A percentile compares a stretch with the other conserved stretches of the same genome.
These are phyloP conservation scores for Lathyrus aphaca DNA, from an alignment of 306 rosid species.

Conservation along the genomic window DNA sequence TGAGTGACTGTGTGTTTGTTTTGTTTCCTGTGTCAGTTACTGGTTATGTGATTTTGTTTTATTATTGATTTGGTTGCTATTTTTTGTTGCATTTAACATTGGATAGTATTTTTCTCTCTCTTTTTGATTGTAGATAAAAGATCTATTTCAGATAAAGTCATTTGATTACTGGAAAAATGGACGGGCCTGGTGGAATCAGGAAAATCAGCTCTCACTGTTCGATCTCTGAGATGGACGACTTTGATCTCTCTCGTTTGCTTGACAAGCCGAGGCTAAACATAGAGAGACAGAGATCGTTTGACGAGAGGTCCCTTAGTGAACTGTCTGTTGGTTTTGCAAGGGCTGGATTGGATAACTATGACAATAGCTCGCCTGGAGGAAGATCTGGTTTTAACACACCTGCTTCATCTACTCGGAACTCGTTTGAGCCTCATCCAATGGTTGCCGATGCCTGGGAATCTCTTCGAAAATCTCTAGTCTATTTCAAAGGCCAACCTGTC, in stretches of 20 bases:
- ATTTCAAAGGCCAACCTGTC: conserved; percentile 73
- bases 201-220: conserved; percentile 76
- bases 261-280: conserved; percentile 76
- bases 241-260: conserved; percentile 68
- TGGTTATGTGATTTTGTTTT: conserved; percentile 17
- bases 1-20: conserved; percentile 30
- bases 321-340: conserved; percentile 63
- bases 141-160: conserved; percentile 22
- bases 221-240: conserved; percentile 81
- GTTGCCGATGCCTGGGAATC: conserved; percentile 96
- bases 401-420: conserved; percentile 74
- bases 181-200: conserved; percentile 60
- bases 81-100: conserved; percentile 20
- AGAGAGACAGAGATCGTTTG: conserved; percentile 86
- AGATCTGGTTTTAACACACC: conserved; percentile 86
- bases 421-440: conserved; percentile 96
- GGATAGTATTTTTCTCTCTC: not conserved
- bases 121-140: conserved; percentile 35
- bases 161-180: conserved; percentile 55
- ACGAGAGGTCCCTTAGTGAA: conserved; percentile 94
- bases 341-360: conserved; percentile 66
- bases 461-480: conserved; percentile 72
- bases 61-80: not conserved
- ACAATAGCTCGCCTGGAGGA: conserved; percentile 70
- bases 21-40: conserved; percentile 32